Evolutionary conservation across 768 basidiomycete genomes (phyloP), one percentile per base, ranked within the genome.

Genomic region (Boletus patriciae): DNA sequence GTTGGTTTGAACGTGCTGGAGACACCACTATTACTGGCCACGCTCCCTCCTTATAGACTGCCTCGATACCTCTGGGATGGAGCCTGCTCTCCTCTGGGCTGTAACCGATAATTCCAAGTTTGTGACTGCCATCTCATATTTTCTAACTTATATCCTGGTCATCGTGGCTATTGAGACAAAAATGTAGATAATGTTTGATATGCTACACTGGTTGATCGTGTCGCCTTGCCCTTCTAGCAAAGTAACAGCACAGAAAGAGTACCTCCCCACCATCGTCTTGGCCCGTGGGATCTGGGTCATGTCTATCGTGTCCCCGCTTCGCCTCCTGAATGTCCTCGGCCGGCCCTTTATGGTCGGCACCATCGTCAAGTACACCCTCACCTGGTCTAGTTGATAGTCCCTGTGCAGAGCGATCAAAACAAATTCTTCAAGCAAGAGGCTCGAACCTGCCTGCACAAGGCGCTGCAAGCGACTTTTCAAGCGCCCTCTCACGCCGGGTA

Each of bases 191-290:
- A 12, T 42, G 34, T 4, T 34, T 23, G 25, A 42, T 44, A 21
- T 44, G 44, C 53, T 47, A 49, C 15, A 11, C 25, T 40, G 23
- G 25, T 46, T 50, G 54, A 50, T 64, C 55, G 48, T 42, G 56
- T 31, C 55, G 59, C 27, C 34, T 60, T 29, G 59, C 11, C 31
- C 11, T 61, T 58, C 67, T 58, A 41, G 61, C 54, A n/a, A 67
- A 67, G 56, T 69, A 69, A 43, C 67, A 69, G 15, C 67, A 68
- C 23, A 68, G 48, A 44, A 68, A 61, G 36, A 66, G 51, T 0
- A 65, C 46, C 29, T 69, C 67, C 2, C 61, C 57, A 12, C 40
- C 55, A 15, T 69, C 62, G 5, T 68, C 62, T 2, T 49, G 47
- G 12, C 21, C 11, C 3, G 6, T 42, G 8, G 38, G 25, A 34